A percentile compares a stretch with the other conserved stretches of the same genome.
phyloP scores from a whole-genome alignment of 1,284 basidiomycete genomes.

The Ceratobasidium theobromae region DNA sequence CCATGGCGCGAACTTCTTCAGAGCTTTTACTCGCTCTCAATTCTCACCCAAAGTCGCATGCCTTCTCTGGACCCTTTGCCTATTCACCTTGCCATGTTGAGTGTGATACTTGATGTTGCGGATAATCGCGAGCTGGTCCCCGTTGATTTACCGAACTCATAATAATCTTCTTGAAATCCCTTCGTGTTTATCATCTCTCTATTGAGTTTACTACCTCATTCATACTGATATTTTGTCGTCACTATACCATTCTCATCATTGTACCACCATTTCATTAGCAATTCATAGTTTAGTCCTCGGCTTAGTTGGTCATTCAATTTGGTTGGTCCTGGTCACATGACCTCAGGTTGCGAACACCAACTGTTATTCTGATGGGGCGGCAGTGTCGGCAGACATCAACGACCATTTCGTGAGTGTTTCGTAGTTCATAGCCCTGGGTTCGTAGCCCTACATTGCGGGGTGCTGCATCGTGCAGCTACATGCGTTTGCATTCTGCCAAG shows the following conservation, averaged over 20 bases:
- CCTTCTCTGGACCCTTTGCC: slow-evolving; percentile 18
- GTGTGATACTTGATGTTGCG: slow-evolving; percentile 1
- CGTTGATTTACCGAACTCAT: neutral
- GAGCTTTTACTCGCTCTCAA: slow-evolving; percentile 16
- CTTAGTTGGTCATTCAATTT: neutral
- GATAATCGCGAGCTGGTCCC: slow-evolving; percentile 26
- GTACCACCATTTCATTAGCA: slow-evolving; percentile 24
- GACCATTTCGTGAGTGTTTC: too few relatives aligned
- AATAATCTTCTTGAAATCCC: slow-evolving; percentile 1
- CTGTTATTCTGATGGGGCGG: too few relatives aligned
- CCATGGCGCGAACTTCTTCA: slow-evolving; percentile 31
- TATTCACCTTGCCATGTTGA: slow-evolving; percentile 21
- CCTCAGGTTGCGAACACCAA: too few relatives aligned
- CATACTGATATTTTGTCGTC: neutral
- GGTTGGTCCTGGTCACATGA: too few relatives aligned
- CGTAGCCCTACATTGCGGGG: neutral
- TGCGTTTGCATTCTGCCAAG: neutral
- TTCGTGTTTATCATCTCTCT: neutral
- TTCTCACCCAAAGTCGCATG: slow-evolving; percentile 11
- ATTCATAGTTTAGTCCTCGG: neutral
- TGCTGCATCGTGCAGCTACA: neutral
- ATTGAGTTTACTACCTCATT: slow-evolving; percentile 3
- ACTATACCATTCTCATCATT: neutral
- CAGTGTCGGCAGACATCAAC: too few relatives aligned
- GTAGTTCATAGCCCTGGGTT: neutral